phyloP scores from a whole-genome alignment of 352 stramenopile species.

The Phytophthora cactorum region DNA sequence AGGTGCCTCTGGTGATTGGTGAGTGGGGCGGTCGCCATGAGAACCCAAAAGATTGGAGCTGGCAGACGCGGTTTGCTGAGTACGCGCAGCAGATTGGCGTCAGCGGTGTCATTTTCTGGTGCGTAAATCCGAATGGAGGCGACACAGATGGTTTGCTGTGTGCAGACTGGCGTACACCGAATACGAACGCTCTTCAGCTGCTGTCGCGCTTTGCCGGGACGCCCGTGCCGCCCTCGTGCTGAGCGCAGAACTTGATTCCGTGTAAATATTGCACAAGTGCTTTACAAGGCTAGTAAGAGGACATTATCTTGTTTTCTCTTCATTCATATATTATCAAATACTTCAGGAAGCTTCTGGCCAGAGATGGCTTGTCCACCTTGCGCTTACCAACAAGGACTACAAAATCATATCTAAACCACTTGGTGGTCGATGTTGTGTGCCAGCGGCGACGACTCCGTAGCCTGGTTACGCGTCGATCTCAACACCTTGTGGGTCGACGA shows the following conservation, averaged over 20 bases:
- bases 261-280: too few relatives aligned
- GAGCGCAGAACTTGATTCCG: not conserved
- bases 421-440: constrained; percentile 25
- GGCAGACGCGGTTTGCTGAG: constrained; percentile 53
- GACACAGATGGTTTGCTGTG: constrained; percentile 68
- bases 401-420: constrained; percentile 19
- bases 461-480: constrained; percentile 12
- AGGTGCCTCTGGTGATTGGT: constrained; percentile 55
- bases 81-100: constrained; percentile 50
- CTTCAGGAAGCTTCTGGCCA: not conserved
- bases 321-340: constrained; percentile 2
- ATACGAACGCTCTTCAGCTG: constrained; percentile 50
- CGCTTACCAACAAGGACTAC: constrained; percentile 18
- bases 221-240: constrained; percentile 18
- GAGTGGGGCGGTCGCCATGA: constrained; percentile 66
- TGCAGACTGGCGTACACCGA: constrained; percentile 62
- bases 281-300: not conserved
- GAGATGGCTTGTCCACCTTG: too few relatives aligned
- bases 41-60: constrained; percentile 42
- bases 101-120: constrained; percentile 68
- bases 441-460: constrained; percentile 19
- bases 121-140: constrained; percentile 66
- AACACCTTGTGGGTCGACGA: constrained; percentile 9
- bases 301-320: not conserved
- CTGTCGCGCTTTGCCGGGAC: constrained; percentile 51